Conservation (phyloP, 2,329 filamentous ascomycete genomes). For the Apiospora marii region DNA sequence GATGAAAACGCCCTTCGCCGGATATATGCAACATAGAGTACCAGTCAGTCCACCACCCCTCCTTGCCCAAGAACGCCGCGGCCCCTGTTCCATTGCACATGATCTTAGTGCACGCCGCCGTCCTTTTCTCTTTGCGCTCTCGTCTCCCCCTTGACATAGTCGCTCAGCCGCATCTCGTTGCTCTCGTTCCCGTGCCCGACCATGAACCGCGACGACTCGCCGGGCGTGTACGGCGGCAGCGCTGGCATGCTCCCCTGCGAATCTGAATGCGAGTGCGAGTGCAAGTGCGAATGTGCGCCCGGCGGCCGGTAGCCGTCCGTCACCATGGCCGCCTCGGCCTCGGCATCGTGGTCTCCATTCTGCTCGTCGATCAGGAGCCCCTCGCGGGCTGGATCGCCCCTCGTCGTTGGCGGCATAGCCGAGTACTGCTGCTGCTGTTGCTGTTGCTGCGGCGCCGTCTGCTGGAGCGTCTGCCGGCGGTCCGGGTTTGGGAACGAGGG, state of each 20-base stretch:
- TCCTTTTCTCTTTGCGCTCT: slow-evolving; percentile 47
- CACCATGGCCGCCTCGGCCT: slow-evolving; percentile 42
- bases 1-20: slow-evolving; percentile 4
- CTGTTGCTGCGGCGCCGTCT: neutral
- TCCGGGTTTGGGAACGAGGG: neutral
- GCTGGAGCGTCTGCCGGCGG: neutral
- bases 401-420: neutral
- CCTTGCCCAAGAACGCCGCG: slow-evolving; percentile 22
- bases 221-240: slow-evolving; percentile 45
- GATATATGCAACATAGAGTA: neutral
- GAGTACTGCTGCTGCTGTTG: neutral
- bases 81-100: neutral
- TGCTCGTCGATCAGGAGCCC: slow-evolving; percentile 30
- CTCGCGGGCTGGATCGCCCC: slow-evolving; percentile 23
- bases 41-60: neutral
- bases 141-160: slow-evolving; percentile 47
- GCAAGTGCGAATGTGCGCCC: neutral
- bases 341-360: slow-evolving; percentile 30
- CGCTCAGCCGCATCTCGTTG: slow-evolving; percentile 47
- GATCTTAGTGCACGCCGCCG: slow-evolving; percentile 26
- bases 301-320: slow-evolving; percentile 41
- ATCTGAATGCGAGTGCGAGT: slow-evolving; percentile 23
- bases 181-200: slow-evolving; percentile 43
- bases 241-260: slow-evolving; percentile 31
- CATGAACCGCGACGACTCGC: slow-evolving; percentile 40